These are phyloP conservation scores for Aspergillus pseudoviridinutans DNA, from an alignment of 2,329 filamentous ascomycete genomes.

Conservation along the genomic window DNA sequence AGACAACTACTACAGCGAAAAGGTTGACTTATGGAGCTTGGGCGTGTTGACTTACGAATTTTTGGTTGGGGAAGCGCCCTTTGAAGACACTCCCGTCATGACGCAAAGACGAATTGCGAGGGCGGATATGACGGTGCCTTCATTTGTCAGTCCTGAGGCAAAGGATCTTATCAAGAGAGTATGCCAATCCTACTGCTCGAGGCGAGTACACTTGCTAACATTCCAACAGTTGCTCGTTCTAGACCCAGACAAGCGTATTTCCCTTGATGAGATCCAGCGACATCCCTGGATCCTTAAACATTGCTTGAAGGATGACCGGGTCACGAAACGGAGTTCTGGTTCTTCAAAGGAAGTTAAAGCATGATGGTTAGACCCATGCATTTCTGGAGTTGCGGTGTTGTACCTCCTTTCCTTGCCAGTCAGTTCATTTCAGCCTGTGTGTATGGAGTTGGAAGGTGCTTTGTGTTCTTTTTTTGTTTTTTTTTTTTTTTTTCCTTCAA, in stretches of 20 bases:
- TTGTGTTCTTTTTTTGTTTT: background rate
- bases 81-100: slow-evolving; percentile 93
- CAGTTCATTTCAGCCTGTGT: slow-evolving; percentile 6
- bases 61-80: slow-evolving; percentile 89
- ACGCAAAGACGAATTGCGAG: slow-evolving; percentile 85
- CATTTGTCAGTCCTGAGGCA: slow-evolving; percentile 85
- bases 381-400: slow-evolving; percentile 19
- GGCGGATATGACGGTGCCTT: slow-evolving; percentile 88
- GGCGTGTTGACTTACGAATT: slow-evolving; percentile 97
- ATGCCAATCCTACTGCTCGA: slow-evolving; percentile 5
- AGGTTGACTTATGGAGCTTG: slow-evolving; percentile 94
- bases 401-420: slow-evolving; percentile 6
- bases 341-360: slow-evolving; percentile 32
- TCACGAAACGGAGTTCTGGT: slow-evolving; percentile 41
- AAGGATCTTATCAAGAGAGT: slow-evolving; percentile 89
- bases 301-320: slow-evolving; percentile 59
- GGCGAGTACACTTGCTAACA: slow-evolving; percentile 17
- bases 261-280: slow-evolving; percentile 79
- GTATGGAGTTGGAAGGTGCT: slow-evolving; percentile 12
- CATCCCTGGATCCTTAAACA: slow-evolving; percentile 98
- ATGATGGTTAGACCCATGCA: slow-evolving; percentile 18
- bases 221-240: slow-evolving; percentile 70
- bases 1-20: slow-evolving; percentile 89
- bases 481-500: background rate
- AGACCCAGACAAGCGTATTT: slow-evolving; percentile 88